Evolutionary conservation across 73 alveolate genomes (phyloP), one percentile per base, ranked within the genome.

Genomic region (Uronychia setigera): DNA sequence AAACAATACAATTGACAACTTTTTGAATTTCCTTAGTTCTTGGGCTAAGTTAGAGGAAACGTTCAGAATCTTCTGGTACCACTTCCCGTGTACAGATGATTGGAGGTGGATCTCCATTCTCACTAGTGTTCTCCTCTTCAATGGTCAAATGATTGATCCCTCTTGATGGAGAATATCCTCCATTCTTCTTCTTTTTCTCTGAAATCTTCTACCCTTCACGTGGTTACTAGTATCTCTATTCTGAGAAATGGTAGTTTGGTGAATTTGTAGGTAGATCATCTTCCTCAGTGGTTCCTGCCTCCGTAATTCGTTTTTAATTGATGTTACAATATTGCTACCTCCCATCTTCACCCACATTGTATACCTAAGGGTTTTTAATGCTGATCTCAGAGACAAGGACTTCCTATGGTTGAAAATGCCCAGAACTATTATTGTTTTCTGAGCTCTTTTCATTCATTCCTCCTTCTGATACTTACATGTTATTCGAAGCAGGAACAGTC

Each of bases 11-110:
- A 35, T 80, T 79, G 28, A 78, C 33, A 30, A 86, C 59, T 33
- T 46, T 19, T 32, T 76, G 76, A 80, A 86, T 86, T 46, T 86
- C 92, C 33, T 35, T 79, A 29, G 92, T 58, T 79, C 92, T 78
- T 31, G 92, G 92, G 58, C 84, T 76, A 1, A 86, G 32, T 31
- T 33, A 5, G 5, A 5, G 5, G 67, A 46, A 46, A 5, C 19
- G n/a, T 11, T 46, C 19, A 46, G 67, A 11, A 19, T 46, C 67
- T 19, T 46, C 67, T 11, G 67, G 19, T 11, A 46, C n/a, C n/a
- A n/a, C n/a, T n/a, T n/a, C n/a, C n/a, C 19, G 67, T 46, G 19
- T 11, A 46, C 5, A 11, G n/a, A 11, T 19, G 67, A 19, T 46
- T 46, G 67, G 67, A 46, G 19, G 67, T 46, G 5, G 67, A 19